Conservation (phyloP, 1,284 basidiomycete genomes). For the Cutaneotrichosporon daszewskae region DNA sequence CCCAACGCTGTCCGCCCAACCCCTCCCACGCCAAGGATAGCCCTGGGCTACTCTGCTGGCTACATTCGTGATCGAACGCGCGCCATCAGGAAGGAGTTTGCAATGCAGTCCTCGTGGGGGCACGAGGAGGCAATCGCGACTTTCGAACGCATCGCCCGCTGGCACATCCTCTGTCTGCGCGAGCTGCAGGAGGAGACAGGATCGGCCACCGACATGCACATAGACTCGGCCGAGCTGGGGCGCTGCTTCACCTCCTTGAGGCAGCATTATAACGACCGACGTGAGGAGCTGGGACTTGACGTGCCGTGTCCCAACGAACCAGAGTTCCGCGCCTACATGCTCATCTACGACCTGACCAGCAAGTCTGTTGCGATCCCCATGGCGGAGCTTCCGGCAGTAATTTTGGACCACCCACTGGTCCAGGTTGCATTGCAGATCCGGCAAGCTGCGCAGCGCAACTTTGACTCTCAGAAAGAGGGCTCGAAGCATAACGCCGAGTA, state of each 20-base stretch:
- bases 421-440: conserved; percentile 76
- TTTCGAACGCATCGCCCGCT: conserved; percentile 87
- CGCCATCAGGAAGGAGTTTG: conserved; percentile 87
- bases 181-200: conserved; percentile 53
- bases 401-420: conserved; percentile 69
- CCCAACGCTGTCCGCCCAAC: conserved; percentile 20
- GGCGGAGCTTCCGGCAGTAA: conserved; percentile 66
- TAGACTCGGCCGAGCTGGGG: conserved; percentile 39
- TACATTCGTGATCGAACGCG: conserved; percentile 92
- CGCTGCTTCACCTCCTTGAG: conserved; percentile 70
- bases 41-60: conserved; percentile 51
- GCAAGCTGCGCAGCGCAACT: conserved; percentile 70
- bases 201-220: conserved; percentile 42
- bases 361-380: conserved; percentile 62
- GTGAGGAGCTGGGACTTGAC: conserved; percentile 55
- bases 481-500: conserved; percentile 52
- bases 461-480: conserved; percentile 53
- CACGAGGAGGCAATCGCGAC: conserved; percentile 71
- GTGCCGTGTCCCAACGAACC: conserved; percentile 71
- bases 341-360: conserved; percentile 85
- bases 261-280: conserved; percentile 82
- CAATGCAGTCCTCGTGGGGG: conserved; percentile 80
- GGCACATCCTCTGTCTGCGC: conserved; percentile 84
- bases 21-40: conserved; percentile 47
- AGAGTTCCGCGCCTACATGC: conserved; percentile 93